Evolutionary conservation across 257 asterid species (phyloP), one percentile per base, ranked within the genome.

Genomic region (Solanum lignicaule): DNA sequence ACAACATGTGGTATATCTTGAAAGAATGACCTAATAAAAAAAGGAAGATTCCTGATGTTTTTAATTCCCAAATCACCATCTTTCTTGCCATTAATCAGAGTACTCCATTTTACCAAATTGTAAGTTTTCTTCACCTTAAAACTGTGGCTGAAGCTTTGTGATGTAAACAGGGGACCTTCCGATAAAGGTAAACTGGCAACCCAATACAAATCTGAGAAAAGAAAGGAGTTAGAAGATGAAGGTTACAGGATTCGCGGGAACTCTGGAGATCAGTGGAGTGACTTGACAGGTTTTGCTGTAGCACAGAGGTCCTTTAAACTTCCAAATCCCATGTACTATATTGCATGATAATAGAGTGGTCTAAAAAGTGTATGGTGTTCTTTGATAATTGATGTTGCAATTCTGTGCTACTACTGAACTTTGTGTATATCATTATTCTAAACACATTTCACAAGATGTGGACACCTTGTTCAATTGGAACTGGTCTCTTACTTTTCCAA

Each of bases 191-290:
- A 93, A 88, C 82, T 35, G 25, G 98, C 98, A 25, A 78, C 93
- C 13, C 55, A 92, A 9, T 96, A 91, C 93, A 96, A 96, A 91
- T 96, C 84, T 95, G 6, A 91, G 96, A 94, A 90, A 92, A 93
- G 98, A 86, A 93, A 90, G 91, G 97, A 94, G 91, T 90, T 95
- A 10, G 93, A 90, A 91, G 94, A 94, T 39, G 97, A 93, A 92
- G 98, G 98, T 79, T 96, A 91, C 93, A 84, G 85, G 23, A 92
- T 96, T 83, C 95, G 86, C 6, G 98, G 99, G 58, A 94, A 87
- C 86, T 96, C 97, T 21, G 98, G 99, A 41, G 98, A 95, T 91
- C 98, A 96, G 83, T 96, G 99, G 99, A 96, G 98, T 86, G 98
- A 95, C 90, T 91, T 96, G 91, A 85, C 20, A 3, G 99, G 99